Conservation (phyloP, 331 rosid genomes). For the Quercus tomentella region DNA sequence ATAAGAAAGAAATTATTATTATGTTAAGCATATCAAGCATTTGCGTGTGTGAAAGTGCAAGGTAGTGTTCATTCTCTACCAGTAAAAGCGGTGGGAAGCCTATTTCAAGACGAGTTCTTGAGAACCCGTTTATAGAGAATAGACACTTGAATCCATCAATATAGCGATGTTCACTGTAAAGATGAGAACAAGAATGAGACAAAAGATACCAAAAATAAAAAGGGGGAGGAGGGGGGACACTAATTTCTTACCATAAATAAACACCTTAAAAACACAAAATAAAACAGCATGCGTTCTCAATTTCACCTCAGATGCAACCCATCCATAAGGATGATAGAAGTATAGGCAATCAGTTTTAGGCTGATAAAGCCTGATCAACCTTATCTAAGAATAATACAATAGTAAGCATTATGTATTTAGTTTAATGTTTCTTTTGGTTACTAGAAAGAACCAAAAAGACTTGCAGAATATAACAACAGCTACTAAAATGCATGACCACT, state of each 20-base stretch:
- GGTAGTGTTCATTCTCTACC: conserved; percentile 31
- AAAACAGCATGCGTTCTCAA: not conserved
- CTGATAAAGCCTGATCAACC: not conserved
- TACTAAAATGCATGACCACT: no score
- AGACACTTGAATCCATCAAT: conserved; percentile 78
- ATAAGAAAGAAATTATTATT: not conserved
- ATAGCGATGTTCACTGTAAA: conserved; percentile 59
- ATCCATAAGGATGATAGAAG: not conserved
- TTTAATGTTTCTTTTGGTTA: no score
- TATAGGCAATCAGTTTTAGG: not conserved
- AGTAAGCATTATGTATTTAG: no score
- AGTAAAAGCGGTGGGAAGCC: conserved; percentile 59
- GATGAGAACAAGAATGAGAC: conserved; percentile 3
- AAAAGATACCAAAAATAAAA: not conserved
- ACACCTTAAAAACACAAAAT: not conserved
- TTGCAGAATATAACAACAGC: no score
- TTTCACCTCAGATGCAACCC: not conserved
- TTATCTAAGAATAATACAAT: no score
- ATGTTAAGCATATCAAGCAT: not conserved
- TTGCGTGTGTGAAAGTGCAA: not conserved
- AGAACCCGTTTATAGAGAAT: conserved; percentile 58
- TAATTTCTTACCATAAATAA: not conserved
- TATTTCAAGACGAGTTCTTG: conserved; percentile 36
- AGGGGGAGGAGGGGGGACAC: no score
- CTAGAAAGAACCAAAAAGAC: no score